Percentiles rank a stretch among this genome's conserved stretches.
phyloP scores from a whole-genome alignment of 2,329 filamentous ascomycete species.

The Aspergillus sp. region DNA sequence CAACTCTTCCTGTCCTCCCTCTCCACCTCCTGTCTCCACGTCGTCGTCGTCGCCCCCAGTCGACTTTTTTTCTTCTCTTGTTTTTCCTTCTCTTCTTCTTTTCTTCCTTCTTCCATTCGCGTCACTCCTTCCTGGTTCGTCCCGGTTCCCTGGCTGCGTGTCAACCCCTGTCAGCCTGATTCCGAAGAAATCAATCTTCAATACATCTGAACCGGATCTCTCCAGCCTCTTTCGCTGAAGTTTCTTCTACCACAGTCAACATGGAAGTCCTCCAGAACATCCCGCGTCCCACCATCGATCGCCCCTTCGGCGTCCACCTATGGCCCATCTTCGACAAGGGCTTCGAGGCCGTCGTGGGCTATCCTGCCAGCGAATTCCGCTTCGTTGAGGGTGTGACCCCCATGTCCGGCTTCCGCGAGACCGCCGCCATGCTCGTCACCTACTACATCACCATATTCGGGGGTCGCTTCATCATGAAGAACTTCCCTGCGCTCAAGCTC shows the following conservation, averaged over 20 bases:
- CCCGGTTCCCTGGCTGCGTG: not conserved
- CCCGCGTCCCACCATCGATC: conserved; percentile 78
- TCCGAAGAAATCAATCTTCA: conserved; percentile 6
- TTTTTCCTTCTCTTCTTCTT: conserved; percentile 44
- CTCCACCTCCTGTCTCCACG: conserved; percentile 13
- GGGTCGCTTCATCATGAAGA: conserved; percentile 88
- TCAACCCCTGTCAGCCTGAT: conserved; percentile 8
- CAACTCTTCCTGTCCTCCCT: not conserved
- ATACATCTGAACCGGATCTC: not conserved
- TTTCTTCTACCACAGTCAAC: conserved; percentile 37
- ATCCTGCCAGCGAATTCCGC: conserved; percentile 79
- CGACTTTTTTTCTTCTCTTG: conserved; percentile 47
- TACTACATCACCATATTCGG: conserved; percentile 96
- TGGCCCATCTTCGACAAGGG: conserved; percentile 94
- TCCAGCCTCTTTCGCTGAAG: not conserved
- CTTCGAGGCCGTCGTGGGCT: conserved; percentile 73
- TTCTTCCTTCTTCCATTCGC: conserved; percentile 9
- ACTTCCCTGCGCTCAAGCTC: conserved; percentile 79
- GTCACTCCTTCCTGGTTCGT: conserved; percentile 6
- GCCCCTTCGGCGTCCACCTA: conserved; percentile 84
- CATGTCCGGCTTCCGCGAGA: conserved; percentile 85
- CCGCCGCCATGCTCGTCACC: conserved; percentile 72
- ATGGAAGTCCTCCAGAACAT: conserved; percentile 47
- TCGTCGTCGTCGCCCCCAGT: conserved; percentile 10
- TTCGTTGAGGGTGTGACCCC: conserved; percentile 80